Percentiles rank a stretch among this genome's conserved stretches.
phyloP scores from a whole-genome alignment of 192 early-diverging fungal species.

The Rhizoclosmatium globosum region DNA sequence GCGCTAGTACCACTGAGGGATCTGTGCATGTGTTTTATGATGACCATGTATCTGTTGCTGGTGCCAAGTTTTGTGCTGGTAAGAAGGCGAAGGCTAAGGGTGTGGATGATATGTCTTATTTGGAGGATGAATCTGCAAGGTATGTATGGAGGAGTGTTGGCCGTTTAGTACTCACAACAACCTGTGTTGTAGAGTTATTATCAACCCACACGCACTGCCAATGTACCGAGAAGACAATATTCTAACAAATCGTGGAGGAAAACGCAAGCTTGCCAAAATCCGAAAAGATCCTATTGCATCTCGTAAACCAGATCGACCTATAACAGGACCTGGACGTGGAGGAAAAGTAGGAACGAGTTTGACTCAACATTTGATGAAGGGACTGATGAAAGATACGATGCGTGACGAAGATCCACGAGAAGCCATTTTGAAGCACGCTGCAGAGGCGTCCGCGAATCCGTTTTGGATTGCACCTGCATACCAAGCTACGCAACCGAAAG shows the following conservation, averaged over 20 bases:
- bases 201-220: slow-evolving; percentile 88
- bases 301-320: slow-evolving; percentile 79
- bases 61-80: slow-evolving; percentile 74
- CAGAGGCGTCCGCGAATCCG: slow-evolving; percentile 77
- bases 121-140: slow-evolving; percentile 33
- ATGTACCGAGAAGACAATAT: slow-evolving; percentile 83
- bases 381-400: slow-evolving; percentile 50
- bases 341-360: slow-evolving; percentile 85
- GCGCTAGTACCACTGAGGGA: slow-evolving; percentile 81
- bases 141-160: neutral
- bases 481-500: slow-evolving; percentile 75
- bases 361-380: slow-evolving; percentile 87
- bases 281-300: slow-evolving; percentile 76
- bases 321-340: slow-evolving; percentile 82
- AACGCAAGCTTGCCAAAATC: slow-evolving; percentile 78
- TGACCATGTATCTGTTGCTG: slow-evolving; percentile 68
- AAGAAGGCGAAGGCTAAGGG: slow-evolving; percentile 72
- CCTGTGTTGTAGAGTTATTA: slow-evolving; percentile 65
- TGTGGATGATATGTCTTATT: slow-evolving; percentile 43
- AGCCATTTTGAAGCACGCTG: slow-evolving; percentile 88
- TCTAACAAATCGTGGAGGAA: slow-evolving; percentile 47
- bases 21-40: slow-evolving; percentile 80
- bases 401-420: slow-evolving; percentile 93
- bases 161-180: neutral
- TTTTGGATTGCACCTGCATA: slow-evolving; percentile 89